Evolutionary conservation across 2,329 filamentous ascomycete genomes (phyloP).

Genomic region (Penicillium sp.): DNA sequence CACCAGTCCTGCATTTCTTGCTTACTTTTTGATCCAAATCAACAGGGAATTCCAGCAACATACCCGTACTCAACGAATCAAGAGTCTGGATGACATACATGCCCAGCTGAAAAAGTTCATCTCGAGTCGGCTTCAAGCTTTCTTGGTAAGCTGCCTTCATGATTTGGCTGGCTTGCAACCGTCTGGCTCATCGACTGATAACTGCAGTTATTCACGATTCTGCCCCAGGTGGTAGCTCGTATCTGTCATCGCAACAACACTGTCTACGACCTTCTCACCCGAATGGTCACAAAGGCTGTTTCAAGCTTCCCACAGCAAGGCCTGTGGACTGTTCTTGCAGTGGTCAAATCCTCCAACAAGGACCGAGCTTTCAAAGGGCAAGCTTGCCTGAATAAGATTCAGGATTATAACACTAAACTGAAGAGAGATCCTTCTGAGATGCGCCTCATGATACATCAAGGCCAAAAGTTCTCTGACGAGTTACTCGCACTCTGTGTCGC

Average conservation of each 20-base stretch:
- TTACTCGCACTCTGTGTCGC: constrained; percentile 78
- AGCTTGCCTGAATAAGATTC: constrained; percentile 43
- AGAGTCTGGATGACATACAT: constrained; percentile 70
- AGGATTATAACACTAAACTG: constrained; percentile 56
- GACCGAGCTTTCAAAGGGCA: constrained; percentile 64
- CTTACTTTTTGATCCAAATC: not conserved
- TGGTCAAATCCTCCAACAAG: constrained; percentile 76
- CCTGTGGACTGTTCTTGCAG: constrained; percentile 85
- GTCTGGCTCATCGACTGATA: constrained; percentile 18
- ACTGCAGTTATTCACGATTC: constrained; percentile 57
- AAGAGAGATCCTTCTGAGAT: constrained; percentile 60
- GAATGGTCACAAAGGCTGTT: constrained; percentile 85
- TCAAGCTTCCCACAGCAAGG: constrained; percentile 85
- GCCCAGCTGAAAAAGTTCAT: constrained; percentile 79
- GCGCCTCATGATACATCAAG: constrained; percentile 70
- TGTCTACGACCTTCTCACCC: constrained; percentile 74
- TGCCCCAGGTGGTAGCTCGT: constrained; percentile 93
- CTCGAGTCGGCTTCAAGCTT: constrained; percentile 47
- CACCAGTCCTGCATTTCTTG: not conserved
- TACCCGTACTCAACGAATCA: constrained; percentile 55
- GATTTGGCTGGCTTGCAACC: not conserved
- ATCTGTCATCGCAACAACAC: constrained; percentile 82
- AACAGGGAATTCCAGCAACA: constrained; percentile 50
- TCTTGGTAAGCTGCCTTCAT: constrained; percentile 37
- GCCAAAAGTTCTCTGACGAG: constrained; percentile 81